Conservation (phyloP, 768 basidiomycete species). For the Xanthoconium stramineum region DNA sequence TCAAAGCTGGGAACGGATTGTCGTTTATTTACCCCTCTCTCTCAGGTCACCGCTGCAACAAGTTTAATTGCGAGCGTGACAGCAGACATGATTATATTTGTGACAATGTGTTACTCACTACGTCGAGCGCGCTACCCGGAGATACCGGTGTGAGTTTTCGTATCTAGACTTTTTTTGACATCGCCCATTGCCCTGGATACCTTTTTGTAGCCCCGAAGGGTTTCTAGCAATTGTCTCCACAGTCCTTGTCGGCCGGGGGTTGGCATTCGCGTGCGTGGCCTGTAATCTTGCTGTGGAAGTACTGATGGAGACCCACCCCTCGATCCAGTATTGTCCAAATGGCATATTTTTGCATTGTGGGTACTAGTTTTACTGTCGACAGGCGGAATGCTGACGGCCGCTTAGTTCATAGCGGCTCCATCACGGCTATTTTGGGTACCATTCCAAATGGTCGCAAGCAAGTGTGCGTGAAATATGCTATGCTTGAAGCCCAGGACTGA, state of each 20-base stretch:
- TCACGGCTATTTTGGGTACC: constrained; percentile 24
- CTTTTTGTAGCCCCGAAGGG: constrained; percentile 9
- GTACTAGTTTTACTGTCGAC: background rate
- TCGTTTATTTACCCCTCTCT: background rate
- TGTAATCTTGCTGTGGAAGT: background rate
- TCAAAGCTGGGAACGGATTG: background rate
- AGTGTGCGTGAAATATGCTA: constrained; percentile 11
- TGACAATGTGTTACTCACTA: constrained; percentile 19
- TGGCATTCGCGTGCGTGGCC: constrained; percentile 24
- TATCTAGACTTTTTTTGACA: background rate
- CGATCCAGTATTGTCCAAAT: constrained; percentile 17
- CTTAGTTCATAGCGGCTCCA: constrained; percentile 25
- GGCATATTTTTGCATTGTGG: constrained; percentile 18
- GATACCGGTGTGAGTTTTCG: constrained; percentile 13
- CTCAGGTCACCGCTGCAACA: constrained; percentile 14
- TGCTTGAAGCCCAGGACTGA: background rate
- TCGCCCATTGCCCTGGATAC: too few species aligned
- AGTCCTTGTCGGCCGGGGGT: constrained; percentile 17
- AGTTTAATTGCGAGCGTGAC: constrained; percentile 7
- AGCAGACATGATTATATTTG: constrained; percentile 13
- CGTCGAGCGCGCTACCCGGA: constrained; percentile 18
- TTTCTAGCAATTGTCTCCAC: background rate
- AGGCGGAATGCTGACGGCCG: background rate
- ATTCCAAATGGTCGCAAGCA: constrained; percentile 27
- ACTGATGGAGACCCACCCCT: background rate